phyloP scores from a whole-genome alignment of 1,284 basidiomycete genomes.

The Trichosporon coremiiforme region DNA sequence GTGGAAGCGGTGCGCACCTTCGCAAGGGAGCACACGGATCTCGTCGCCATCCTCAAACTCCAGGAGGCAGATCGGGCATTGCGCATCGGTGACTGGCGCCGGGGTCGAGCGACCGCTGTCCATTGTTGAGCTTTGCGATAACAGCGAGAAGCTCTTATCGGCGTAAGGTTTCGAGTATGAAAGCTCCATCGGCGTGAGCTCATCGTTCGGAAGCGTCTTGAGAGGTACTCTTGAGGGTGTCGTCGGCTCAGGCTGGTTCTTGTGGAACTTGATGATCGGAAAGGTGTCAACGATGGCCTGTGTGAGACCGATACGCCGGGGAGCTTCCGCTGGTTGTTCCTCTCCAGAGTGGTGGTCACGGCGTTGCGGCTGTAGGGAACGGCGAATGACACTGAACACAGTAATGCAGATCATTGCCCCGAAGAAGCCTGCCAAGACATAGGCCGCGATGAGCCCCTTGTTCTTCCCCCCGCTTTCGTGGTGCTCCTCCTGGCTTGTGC shows the following conservation, averaged over 20 bases:
- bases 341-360: slow-evolving; percentile 32
- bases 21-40: slow-evolving; percentile 82
- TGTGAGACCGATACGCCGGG: slow-evolving; percentile 71
- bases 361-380: slow-evolving; percentile 63
- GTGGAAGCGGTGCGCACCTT: slow-evolving; percentile 85
- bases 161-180: neutral
- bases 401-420: slow-evolving; percentile 66
- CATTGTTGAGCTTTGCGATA: slow-evolving; percentile 14
- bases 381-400: slow-evolving; percentile 58
- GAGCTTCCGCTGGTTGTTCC: slow-evolving; percentile 25
- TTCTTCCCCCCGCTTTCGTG: slow-evolving; percentile 30
- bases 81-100: slow-evolving; percentile 61
- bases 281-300: slow-evolving; percentile 92
- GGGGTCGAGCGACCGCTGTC: slow-evolving; percentile 22
- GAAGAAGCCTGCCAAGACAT: slow-evolving; percentile 80
- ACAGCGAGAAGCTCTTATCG: neutral
- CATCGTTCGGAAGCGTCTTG: neutral
- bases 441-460: slow-evolving; percentile 69
- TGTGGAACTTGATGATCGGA: slow-evolving; percentile 82
- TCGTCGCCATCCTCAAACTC: slow-evolving; percentile 93
- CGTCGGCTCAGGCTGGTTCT: slow-evolving; percentile 10
- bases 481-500: neutral
- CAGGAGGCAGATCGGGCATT: slow-evolving; percentile 89
- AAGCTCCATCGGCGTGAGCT: slow-evolving; percentile 14
- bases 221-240: neutral